Base-by-base conservation (phyloP, 352 stramenopile species). In the Thalassiosira exigua region DNA sequence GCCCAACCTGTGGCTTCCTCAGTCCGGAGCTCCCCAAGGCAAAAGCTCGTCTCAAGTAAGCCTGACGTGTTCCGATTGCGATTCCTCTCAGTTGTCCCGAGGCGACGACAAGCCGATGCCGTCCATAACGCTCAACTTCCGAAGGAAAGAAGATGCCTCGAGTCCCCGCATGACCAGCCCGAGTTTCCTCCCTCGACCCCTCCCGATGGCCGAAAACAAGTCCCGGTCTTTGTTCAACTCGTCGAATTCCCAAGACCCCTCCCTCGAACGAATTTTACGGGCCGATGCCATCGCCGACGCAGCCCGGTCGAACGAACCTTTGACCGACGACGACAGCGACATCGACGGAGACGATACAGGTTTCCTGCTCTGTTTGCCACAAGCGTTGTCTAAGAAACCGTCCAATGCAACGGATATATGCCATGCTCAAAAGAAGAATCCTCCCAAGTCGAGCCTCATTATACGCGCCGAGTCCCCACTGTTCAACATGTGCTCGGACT, bases 261-360 rank as follows among this genome's bases (percentile, higher is more conserved):
- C 72, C 12, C 5, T 75, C 32, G 54, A 67, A 19, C 30, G 65
- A 50, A 75, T 81, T 56, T 29, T 81, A 39, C 56, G 51, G 3
- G 72, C 64, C 12, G 72, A 75, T 44, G 64, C 72, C 2, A 75
- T 81, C 26, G 64, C 64, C 2, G 72, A 75, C 46, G 72, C 72
- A 11, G 56, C 72, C n/a, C 42, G 48, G 46, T 81, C 65, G 0
- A 75, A 75, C 22, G 72, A 81, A 42, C 64, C 66, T 12, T 36
- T 75, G 30, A 81, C 72, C 4, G 70, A 79, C 29, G 72, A 81
- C 27, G 64, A 75, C 17, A 81, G 64, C 58, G 72, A 81, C 27
- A 58, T 41, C 24, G 62, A 67, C 17, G 72, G 36, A 30, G 50
- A 48, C 53, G 53, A 72, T 50, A n/a, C n/a, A n/a, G n/a, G n/a